Evolutionary conservation across 306 rosid species (phyloP), one percentile per base, ranked within the genome.

Genomic region (Malus sylvestris): DNA sequence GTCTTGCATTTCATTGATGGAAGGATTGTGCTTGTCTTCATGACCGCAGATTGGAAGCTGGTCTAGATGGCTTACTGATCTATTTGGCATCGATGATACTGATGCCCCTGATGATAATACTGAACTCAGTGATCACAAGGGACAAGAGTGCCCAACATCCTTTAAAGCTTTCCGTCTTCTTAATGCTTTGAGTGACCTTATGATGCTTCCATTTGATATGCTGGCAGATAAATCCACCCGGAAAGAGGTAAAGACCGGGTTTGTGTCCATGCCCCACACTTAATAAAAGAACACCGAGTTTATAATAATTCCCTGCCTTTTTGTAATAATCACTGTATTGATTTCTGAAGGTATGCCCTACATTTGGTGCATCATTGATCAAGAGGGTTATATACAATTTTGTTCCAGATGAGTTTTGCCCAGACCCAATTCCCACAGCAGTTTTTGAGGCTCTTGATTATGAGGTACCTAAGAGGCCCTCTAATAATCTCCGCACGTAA

Each of bases 171-270:
- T 93, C 85, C 85, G 73, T 75, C 91, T 93, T 72, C 91, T 93
- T 67, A 78, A 93, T 72, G 84, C 90, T 60, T 80, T 93, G 87
- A 93, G 98, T 82, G 98, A 89, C 81, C 90, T 93, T 49, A 90
- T 91, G 98, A 89, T 93, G 98, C 91, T 91, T 82, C 98, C 96
- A 33, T 80, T 81, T 23, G 95, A 93, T 77, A 88, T 86, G 96
- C 92, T 93, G 33, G 89, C 88, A 15, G 93, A 93, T 53, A 76
- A 30, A 52, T 84, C 96, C 73, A 82, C 33, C 80, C 83, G 93
- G 77, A 83, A 78, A 86, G 96, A 93, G 96, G 98, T 93, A 79
- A 74, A 68, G 67, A 85, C 67, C 55, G 22, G 38, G 40, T 32
- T 32, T 63, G 30, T 33, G 46, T 40, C 3, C n/a, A 60, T 13